These are phyloP conservation scores for Neurospora sp. DNA, from an alignment of 495 filamentous ascomycete species.

Conservation along the genomic window DNA sequence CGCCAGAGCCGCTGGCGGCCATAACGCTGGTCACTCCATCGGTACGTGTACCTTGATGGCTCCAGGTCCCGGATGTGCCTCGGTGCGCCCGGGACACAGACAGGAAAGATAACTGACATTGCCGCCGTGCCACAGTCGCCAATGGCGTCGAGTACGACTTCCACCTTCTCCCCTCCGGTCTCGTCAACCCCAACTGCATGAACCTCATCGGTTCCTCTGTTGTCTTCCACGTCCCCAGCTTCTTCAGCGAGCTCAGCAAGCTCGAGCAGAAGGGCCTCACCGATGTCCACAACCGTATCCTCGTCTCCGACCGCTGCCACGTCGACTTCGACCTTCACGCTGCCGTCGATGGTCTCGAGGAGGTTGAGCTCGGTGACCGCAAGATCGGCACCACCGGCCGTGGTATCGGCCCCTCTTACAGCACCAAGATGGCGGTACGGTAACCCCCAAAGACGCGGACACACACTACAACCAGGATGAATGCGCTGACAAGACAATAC, in stretches of 20 bases:
- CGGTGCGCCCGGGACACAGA: not conserved
- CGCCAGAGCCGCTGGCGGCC: constrained; percentile 26
- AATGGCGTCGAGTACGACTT: constrained; percentile 39
- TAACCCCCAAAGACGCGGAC: not conserved
- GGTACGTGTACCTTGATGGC: constrained; percentile 37
- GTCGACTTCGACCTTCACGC: constrained; percentile 78
- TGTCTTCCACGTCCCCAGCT: constrained; percentile 64
- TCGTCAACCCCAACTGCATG: constrained; percentile 63
- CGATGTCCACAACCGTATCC: constrained; percentile 54
- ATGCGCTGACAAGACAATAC: not conserved
- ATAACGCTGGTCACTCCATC: constrained; percentile 46
- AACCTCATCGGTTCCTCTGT: constrained; percentile 82
- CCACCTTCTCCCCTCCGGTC: constrained; percentile 56
- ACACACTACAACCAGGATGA: too few species aligned
- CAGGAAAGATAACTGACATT: not conserved
- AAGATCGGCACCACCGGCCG: constrained; percentile 48
- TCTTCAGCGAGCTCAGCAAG: constrained; percentile 75
- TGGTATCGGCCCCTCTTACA: constrained; percentile 75
- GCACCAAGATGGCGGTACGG: constrained; percentile 56
- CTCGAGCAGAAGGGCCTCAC: constrained; percentile 63
- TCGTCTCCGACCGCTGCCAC: constrained; percentile 73
- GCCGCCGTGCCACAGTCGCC: constrained; percentile 13
- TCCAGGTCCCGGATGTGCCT: constrained; percentile 4
- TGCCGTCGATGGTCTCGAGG: constrained; percentile 72
- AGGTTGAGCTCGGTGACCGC: constrained; percentile 53